Evolutionary conservation across 768 basidiomycete species (phyloP).

Genomic region (Pisolithus sp.): DNA sequence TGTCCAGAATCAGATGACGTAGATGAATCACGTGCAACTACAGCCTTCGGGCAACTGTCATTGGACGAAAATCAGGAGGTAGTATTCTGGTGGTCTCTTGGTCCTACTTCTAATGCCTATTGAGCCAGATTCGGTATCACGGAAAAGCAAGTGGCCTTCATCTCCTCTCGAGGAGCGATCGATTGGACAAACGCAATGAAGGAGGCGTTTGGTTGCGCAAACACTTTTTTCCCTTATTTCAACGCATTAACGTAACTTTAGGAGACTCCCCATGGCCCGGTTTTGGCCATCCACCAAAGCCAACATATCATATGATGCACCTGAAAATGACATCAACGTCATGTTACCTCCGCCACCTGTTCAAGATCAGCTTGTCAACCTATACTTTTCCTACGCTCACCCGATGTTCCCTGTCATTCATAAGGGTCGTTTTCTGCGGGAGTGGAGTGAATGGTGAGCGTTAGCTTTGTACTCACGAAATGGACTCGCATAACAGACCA

Average conservation of each 20-base stretch:
- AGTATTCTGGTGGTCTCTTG: neutral
- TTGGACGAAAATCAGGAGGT: constrained; percentile 75
- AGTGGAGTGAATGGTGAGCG: constrained; percentile 49
- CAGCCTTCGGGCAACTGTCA: constrained; percentile 64
- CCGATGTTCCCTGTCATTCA: constrained; percentile 80
- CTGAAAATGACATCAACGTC: constrained; percentile 40
- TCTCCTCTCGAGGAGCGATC: constrained; percentile 58
- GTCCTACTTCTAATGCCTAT: neutral
- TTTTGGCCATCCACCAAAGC: constrained; percentile 62
- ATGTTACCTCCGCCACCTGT: constrained; percentile 53
- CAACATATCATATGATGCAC: constrained; percentile 29
- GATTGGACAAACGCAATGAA: constrained; percentile 61
- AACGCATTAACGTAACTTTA: constrained; percentile 23
- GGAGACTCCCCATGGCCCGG: constrained; percentile 68
- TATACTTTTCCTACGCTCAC: constrained; percentile 82
- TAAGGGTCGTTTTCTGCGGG: constrained; percentile 59
- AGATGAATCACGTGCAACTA: constrained; percentile 39
- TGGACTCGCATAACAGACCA: constrained; percentile 2
- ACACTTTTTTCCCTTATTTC: constrained; percentile 8
- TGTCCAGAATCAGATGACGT: constrained; percentile 30
- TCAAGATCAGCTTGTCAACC: constrained; percentile 62
- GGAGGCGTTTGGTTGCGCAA: constrained; percentile 58
- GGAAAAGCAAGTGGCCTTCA: constrained; percentile 73
- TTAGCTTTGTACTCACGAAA: neutral
- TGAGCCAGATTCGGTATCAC: constrained; percentile 70